phyloP scores from a whole-genome alignment of 805 yeast species.

The Maudiozyma barnettii region DNA sequence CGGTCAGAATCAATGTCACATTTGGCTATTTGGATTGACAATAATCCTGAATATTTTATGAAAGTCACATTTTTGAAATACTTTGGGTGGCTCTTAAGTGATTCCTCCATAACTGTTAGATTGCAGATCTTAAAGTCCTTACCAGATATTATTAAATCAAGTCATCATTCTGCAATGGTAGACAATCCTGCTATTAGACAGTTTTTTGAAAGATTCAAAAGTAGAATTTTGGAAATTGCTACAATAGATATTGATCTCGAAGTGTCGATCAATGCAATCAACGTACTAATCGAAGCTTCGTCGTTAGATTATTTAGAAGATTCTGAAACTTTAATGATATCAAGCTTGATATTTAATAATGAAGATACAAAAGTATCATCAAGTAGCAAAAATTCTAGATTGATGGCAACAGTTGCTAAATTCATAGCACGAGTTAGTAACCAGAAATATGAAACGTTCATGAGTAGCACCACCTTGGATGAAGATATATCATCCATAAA shows the following conservation, averaged over 20 bases:
- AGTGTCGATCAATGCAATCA: constrained; percentile 44
- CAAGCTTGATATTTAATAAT: constrained; percentile 35
- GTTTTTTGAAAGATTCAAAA: constrained; percentile 66
- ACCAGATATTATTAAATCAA: constrained; percentile 31
- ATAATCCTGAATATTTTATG: constrained; percentile 60
- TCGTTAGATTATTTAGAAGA: constrained; percentile 57
- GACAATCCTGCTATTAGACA: constrained; percentile 58
- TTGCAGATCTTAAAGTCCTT: constrained; percentile 53
- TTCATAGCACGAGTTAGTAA: constrained; percentile 40
- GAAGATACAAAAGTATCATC: constrained; percentile 27
- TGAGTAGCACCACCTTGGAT: constrained; percentile 25
- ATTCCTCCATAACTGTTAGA: constrained; percentile 51
- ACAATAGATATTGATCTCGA: constrained; percentile 44
- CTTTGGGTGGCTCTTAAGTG: constrained; percentile 81
- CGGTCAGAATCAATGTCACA: constrained; percentile 58
- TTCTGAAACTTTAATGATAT: constrained; percentile 38
- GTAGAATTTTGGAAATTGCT: constrained; percentile 56
- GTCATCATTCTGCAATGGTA: constrained; percentile 24
- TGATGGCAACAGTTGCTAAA: constrained; percentile 41
- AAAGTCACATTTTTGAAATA: constrained; percentile 63
- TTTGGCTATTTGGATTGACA: constrained; percentile 64
- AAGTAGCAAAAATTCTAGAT: constrained; percentile 26
- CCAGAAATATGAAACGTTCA: constrained; percentile 31
- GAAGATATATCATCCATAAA: constrained; percentile 9
- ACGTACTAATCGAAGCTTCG: constrained; percentile 45